These are phyloP conservation scores for Carallia brachiata DNA, from an alignment of 345 rosid species.

Conservation along the genomic window DNA sequence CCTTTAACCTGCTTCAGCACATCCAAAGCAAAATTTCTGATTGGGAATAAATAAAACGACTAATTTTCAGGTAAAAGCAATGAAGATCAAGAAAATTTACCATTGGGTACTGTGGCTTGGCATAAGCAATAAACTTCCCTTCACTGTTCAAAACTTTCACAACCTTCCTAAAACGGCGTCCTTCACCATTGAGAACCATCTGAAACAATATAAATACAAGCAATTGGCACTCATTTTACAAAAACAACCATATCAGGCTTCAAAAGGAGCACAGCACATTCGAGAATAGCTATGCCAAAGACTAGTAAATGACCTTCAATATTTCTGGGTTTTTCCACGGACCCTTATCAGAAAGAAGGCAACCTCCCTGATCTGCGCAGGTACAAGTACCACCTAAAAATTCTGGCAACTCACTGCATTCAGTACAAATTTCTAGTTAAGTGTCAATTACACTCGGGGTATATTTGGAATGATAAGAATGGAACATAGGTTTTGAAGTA, in stretches of 20 bases:
- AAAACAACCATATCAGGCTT: too few relatives aligned
- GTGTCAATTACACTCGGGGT: neutral
- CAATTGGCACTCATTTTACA: too few relatives aligned
- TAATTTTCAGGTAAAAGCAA: conserved; percentile 1
- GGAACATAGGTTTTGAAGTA: too few relatives aligned
- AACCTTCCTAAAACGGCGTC: conserved; percentile 75
- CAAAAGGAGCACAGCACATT: too few relatives aligned
- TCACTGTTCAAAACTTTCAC: conserved; percentile 90
- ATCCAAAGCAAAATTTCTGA: conserved; percentile 1
- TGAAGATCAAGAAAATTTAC: conserved; percentile 28
- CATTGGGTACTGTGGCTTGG: conserved; percentile 78
- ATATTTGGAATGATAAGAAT: too few relatives aligned
- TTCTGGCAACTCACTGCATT: conserved; percentile 86
- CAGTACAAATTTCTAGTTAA: conserved; percentile 1
- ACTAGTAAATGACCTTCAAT: conserved; percentile 50
- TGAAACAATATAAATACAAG: conserved; percentile 32
- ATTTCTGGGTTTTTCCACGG: conserved; percentile 95
- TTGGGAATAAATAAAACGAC: neutral
- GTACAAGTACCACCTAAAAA: conserved; percentile 89
- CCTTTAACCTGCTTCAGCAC: conserved; percentile 66
- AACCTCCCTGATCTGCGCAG: conserved; percentile 88
- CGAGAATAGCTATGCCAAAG: neutral
- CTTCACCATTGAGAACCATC: conserved; percentile 85
- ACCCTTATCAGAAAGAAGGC: conserved; percentile 94
- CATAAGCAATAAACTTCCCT: conserved; percentile 90